These are phyloP conservation scores for Hordeum marinum DNA, from an alignment of 176 grass and related monocot genomes.

Conservation along the genomic window DNA sequence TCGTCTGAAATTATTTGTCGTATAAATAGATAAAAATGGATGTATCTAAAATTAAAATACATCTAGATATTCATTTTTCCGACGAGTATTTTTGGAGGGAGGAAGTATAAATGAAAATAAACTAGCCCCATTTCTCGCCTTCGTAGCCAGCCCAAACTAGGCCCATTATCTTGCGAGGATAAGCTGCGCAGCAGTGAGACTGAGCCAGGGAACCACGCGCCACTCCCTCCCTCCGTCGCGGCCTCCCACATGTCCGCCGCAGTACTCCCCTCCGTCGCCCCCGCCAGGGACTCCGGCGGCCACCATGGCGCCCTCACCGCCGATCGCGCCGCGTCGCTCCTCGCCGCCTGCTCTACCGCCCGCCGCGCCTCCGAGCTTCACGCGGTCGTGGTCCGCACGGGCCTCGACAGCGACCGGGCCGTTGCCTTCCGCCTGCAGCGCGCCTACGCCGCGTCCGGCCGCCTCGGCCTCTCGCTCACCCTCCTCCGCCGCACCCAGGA, in stretches of 20 bases:
- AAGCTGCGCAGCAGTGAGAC: not conserved
- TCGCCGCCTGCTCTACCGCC: slow-evolving; percentile 38
- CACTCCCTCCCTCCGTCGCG: not conserved
- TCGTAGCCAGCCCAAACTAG: not conserved
- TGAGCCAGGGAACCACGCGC: not conserved
- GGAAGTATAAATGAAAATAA: too few species aligned
- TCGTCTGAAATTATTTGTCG: too few species aligned
- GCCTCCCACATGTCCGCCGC: slow-evolving; percentile 22
- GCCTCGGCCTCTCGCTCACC: slow-evolving; percentile 41
- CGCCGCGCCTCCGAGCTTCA: slow-evolving; percentile 60
- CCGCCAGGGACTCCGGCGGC: not conserved
- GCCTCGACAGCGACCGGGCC: slow-evolving; percentile 40
- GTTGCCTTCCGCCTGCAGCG: slow-evolving; percentile 79
- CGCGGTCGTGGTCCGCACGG: slow-evolving; percentile 50
- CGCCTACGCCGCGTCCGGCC: slow-evolving; percentile 53
- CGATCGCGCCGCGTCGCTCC: slow-evolving; percentile 39
- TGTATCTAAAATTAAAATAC: too few species aligned
- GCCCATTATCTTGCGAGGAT: slow-evolving; percentile 18
- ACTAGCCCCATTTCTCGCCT: too few species aligned
- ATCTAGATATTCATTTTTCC: too few species aligned
- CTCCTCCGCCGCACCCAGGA: slow-evolving; percentile 55
- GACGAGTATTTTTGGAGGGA: too few species aligned
- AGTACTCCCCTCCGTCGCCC: not conserved
- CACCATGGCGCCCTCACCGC: slow-evolving; percentile 15
- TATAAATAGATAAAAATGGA: too few species aligned